Percentiles rank a stretch among this genome's conserved stretches.
Conservation (phyloP, 345 rosid species). For the Gossypium herbaceum region DNA sequence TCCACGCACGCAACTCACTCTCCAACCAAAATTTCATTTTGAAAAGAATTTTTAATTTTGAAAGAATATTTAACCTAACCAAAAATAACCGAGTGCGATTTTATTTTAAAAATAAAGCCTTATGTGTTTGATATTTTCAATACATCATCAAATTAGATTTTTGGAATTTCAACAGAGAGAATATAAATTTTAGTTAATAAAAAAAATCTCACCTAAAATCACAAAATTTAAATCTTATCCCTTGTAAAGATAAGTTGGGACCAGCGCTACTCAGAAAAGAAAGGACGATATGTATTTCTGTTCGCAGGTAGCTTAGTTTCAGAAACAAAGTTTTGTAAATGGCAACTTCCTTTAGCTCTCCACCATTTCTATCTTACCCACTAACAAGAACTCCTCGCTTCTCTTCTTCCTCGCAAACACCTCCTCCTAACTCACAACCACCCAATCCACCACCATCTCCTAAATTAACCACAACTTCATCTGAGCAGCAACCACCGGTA, state of each 20-base stretch:
- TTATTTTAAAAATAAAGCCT: no score
- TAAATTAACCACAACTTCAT: background rate
- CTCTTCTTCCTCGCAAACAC: slow-evolving; percentile 19
- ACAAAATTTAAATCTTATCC: background rate
- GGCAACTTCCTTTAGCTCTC: slow-evolving; percentile 16
- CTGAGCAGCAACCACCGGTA: slow-evolving; percentile 28
- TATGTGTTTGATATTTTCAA: no score
- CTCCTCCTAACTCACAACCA: slow-evolving; percentile 26
- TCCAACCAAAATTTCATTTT: no score
- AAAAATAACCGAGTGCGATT: no score
- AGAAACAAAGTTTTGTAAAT: background rate
- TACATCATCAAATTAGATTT: no score
- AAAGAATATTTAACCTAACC: no score
- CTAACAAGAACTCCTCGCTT: slow-evolving; percentile 9
- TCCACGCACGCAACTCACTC: no score
- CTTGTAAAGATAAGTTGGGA: background rate
- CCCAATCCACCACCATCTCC: slow-evolving; percentile 23
- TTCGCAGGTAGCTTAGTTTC: background rate
- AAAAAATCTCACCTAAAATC: no score
- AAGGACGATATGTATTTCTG: background rate
- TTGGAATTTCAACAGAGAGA: no score
- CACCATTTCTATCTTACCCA: slow-evolving; percentile 14
- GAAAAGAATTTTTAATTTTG: no score
- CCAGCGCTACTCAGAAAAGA: background rate
- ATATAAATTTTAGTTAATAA: no score